Conservation (phyloP, 768 basidiomycete species). For the Xanthoconium stramineum region DNA sequence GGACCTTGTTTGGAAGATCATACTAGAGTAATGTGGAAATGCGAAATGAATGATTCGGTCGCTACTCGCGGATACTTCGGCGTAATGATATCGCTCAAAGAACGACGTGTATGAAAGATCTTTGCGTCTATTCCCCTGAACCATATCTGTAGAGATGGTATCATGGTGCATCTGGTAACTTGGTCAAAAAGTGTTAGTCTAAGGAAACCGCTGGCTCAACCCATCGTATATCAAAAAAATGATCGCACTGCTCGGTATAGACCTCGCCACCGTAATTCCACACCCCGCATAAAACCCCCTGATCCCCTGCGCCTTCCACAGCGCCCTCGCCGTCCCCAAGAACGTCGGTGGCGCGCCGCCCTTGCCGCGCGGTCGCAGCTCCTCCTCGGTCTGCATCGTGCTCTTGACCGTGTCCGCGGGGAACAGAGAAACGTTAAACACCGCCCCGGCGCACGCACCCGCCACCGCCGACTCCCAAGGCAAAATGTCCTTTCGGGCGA, state of each 20-base stretch:
- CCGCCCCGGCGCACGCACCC: conserved; percentile 82
- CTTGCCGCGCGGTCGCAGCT: conserved; percentile 58
- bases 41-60: background rate
- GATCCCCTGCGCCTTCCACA: conserved; percentile 75
- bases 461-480: conserved; percentile 83
- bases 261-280: conserved; percentile 83
- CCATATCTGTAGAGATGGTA: too few species aligned
- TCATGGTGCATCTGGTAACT: too few species aligned
- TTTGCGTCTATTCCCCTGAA: too few species aligned
- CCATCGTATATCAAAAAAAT: conserved; percentile 93
- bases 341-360: conserved; percentile 40
- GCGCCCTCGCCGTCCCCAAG: conserved; percentile 56
- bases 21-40: conserved; percentile 39
- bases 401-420: conserved; percentile 96
- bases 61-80: background rate
- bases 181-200: background rate
- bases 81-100: too few species aligned
- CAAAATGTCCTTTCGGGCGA: conserved; percentile 46
- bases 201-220: conserved; percentile 52
- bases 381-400: conserved; percentile 91
- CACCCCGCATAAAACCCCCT: conserved; percentile 89
- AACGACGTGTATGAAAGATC: too few species aligned
- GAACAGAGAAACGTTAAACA: conserved; percentile 84
- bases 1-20: conserved; percentile 95
- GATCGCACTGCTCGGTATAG: conserved; percentile 86